Base-by-base conservation (phyloP, 345 rosid genomes). In the Euphorbia peplus region DNA sequence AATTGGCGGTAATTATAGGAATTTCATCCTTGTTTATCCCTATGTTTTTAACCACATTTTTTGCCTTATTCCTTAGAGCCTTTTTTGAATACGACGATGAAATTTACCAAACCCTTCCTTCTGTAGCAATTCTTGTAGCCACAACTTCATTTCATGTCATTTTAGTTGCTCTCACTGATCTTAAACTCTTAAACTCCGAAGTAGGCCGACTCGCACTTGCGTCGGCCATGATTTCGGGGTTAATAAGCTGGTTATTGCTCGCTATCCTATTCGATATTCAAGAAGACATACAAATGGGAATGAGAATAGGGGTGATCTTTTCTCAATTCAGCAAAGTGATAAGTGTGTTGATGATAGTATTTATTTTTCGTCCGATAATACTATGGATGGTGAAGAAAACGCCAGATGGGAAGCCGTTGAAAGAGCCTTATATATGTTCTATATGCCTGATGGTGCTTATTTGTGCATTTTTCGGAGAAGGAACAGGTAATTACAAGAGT, bases 171-270 rank as follows among this genome's bases (percentile, higher is more conserved):
- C 76, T 84, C 11, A 62, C 81, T 0, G 84, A 76, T 37, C 77
- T 84, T 3, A 84, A 82, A 53, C 72, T 84, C 66, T 59, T 82
- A 0, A 84, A 82, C 51, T 78, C 84, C 8, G 86, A 84, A 72
- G 71, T 82, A 4, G 88, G 84, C 54, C 81, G 81, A 53, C 73
- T 84, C 15, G 83, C 88, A 9, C 77, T 82, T 2, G 74, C 86
- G 37, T 80, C 85, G 30, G 74, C 84, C n/a, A 69, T 82, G 76
- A 76, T 84, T 4, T 75, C 67, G 32, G 73, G 79, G 28, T 25
- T 73, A 56, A 18, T 60, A 55, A 57, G 81, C 13, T 78, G 76
- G 81, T 14, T 50, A 0, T 35, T 71, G 30, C 66, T 54, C 48
- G 42, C 70, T 51, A 0, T 73, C 3, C 6, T 28, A 3, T n/a